Evolutionary conservation across 176 grass and related monocot species (phyloP).

Genomic region (Rhynchospora tenuis): DNA sequence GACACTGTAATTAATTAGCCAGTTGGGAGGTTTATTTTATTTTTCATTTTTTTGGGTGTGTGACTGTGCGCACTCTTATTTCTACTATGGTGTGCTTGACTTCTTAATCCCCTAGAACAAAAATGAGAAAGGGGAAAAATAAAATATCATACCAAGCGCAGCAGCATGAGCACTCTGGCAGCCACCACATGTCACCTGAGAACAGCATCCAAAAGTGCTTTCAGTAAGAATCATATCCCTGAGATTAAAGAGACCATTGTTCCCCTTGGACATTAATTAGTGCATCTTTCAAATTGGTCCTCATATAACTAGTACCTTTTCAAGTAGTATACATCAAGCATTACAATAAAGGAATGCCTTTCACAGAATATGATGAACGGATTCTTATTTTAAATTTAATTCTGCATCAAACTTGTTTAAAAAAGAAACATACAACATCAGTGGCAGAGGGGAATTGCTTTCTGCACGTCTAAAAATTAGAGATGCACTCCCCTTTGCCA

Average conservation of each 20-base stretch:
- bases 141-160: constrained; percentile 53
- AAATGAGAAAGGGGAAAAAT: background rate
- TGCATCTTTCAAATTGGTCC: background rate
- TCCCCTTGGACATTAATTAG: background rate
- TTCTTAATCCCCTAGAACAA: no score
- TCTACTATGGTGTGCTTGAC: background rate
- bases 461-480: no score
- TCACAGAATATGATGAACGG: background rate
- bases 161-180: constrained; percentile 87
- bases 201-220: background rate
- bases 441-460: no score
- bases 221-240: background rate
- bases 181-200: constrained; percentile 78
- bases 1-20: background rate
- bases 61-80: background rate
- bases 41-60: background rate
- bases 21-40: background rate
- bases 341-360: background rate
- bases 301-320: background rate
- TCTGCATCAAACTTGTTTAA: background rate
- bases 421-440: constrained; percentile 26
- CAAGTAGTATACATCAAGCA: background rate
- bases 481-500: no score
- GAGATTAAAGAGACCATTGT: background rate
- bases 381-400: background rate